These are phyloP conservation scores for Jaltomata sinuosa DNA, from an alignment of 257 asterid genomes.

Conservation along the genomic window DNA sequence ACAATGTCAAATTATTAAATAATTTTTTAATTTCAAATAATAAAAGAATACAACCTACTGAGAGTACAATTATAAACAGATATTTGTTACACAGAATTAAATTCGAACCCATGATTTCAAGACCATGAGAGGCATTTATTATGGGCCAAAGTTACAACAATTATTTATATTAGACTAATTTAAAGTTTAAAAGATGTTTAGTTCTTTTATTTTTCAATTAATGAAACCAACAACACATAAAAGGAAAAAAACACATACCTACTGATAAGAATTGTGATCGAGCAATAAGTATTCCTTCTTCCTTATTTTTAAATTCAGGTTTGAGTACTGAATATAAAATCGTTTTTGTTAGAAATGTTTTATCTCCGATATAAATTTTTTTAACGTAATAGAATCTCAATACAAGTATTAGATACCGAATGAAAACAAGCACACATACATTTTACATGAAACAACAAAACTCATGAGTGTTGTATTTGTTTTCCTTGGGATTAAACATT, in stretches of 20 bases:
- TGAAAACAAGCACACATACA: background rate
- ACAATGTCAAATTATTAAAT: background rate
- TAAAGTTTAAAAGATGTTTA: background rate
- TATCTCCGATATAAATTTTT: background rate
- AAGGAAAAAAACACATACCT: background rate
- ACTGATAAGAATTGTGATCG: background rate
- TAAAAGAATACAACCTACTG: background rate
- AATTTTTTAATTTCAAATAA: background rate
- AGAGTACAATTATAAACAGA: background rate
- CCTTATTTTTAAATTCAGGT: fast-evolving
- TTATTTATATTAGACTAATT: background rate
- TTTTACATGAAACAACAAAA: background rate
- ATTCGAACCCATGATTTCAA: background rate
- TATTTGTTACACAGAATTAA: background rate
- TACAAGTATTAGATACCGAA: background rate
- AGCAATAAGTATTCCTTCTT: fast-evolving
- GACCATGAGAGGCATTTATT: background rate
- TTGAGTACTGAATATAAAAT: background rate
- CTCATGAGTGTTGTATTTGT: background rate
- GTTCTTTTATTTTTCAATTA: background rate
- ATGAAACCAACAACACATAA: background rate
- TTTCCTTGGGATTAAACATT: background rate
- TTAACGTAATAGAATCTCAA: background rate
- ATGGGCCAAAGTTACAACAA: background rate
- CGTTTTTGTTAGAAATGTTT: background rate